phyloP scores from a whole-genome alignment of 371 early-diverging fungal genomes.

The Saksenaea vasiformis region DNA sequence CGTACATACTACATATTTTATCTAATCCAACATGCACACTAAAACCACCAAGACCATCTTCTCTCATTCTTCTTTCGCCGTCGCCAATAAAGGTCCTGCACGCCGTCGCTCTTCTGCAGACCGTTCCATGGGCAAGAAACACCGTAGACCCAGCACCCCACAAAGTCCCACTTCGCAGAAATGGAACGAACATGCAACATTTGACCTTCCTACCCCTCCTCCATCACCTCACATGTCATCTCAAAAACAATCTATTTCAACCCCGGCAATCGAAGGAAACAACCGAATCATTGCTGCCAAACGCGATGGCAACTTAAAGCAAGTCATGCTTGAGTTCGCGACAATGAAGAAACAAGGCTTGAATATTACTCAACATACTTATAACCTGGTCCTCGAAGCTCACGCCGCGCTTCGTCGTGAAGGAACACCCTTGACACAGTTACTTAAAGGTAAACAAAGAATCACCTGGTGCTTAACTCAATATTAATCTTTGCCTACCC shows the following conservation, averaged over 20 bases:
- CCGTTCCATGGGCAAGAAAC: neutral
- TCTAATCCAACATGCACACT: neutral
- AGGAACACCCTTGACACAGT: slow-evolving; percentile 33
- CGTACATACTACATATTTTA: neutral
- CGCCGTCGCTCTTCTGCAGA: slow-evolving; percentile 5
- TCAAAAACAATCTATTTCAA: slow-evolving; percentile 6
- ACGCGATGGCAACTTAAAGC: slow-evolving; percentile 35
- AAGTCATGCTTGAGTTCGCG: slow-evolving; percentile 32
- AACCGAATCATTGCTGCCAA: slow-evolving; percentile 32
- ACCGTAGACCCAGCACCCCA: neutral
- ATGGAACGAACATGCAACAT: slow-evolving; percentile 10
- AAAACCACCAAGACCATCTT: neutral
- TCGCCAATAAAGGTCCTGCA: neutral
- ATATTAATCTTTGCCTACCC: neutral
- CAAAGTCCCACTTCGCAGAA: neutral
- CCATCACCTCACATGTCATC: slow-evolving; percentile 30
- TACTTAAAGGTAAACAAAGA: slow-evolving; percentile 34
- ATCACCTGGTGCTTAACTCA: neutral
- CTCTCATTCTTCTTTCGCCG: neutral
- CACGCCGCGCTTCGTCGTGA: slow-evolving; percentile 37
- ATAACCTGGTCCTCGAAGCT: slow-evolving; percentile 46
- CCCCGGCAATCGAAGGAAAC: slow-evolving; percentile 27
- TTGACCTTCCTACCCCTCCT: slow-evolving; percentile 25
- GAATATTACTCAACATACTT: slow-evolving; percentile 34
- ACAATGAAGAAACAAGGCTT: slow-evolving; percentile 37